These are phyloP conservation scores for Hypoxylon sp. DNA, from an alignment of 2,329 filamentous ascomycete genomes.

Conservation along the genomic window DNA sequence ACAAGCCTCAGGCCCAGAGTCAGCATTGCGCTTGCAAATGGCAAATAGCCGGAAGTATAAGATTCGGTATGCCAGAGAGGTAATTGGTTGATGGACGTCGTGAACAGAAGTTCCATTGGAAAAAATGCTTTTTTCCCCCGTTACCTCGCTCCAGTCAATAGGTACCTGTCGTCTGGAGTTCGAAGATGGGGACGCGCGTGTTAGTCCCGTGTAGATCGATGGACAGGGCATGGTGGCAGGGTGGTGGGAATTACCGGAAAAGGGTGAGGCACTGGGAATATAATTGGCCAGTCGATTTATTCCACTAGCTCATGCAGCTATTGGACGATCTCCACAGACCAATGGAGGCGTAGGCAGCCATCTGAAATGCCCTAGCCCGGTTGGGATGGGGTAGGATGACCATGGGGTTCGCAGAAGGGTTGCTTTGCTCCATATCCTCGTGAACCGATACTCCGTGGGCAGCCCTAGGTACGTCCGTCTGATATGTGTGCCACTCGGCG, in stretches of 20 bases:
- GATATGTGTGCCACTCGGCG: conserved; percentile 46
- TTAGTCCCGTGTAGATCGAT: conserved; percentile 41
- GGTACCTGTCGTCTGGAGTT: conserved; percentile 20
- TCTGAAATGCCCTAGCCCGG: conserved; percentile 26
- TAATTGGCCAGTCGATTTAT: conserved; percentile 39
- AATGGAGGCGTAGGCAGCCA: conserved; percentile 40
- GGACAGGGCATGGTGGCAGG: conserved; percentile 26
- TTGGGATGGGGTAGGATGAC: conserved; percentile 42
- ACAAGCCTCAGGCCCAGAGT: conserved; percentile 5
- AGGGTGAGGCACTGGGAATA: conserved; percentile 38
- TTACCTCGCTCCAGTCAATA: conserved; percentile 19
- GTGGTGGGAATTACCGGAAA: conserved; percentile 39
- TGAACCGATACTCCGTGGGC: conserved; percentile 33
- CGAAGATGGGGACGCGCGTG: conserved; percentile 37
- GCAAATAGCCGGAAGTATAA: neutral
- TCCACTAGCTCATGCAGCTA: conserved; percentile 42
- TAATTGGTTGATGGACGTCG: conserved; percentile 18
- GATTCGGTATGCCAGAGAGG: conserved; percentile 5
- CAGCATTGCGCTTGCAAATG: conserved; percentile 20
- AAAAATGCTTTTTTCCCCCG: conserved; percentile 21
- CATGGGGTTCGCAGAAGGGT: conserved; percentile 32
- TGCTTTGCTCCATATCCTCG: conserved; percentile 36
- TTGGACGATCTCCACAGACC: conserved; percentile 42
- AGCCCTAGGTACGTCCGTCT: conserved; percentile 41
- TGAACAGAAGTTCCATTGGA: conserved; percentile 13